phyloP scores from a whole-genome alignment of 371 early-diverging fungal species.

The Mortierella sp. region DNA sequence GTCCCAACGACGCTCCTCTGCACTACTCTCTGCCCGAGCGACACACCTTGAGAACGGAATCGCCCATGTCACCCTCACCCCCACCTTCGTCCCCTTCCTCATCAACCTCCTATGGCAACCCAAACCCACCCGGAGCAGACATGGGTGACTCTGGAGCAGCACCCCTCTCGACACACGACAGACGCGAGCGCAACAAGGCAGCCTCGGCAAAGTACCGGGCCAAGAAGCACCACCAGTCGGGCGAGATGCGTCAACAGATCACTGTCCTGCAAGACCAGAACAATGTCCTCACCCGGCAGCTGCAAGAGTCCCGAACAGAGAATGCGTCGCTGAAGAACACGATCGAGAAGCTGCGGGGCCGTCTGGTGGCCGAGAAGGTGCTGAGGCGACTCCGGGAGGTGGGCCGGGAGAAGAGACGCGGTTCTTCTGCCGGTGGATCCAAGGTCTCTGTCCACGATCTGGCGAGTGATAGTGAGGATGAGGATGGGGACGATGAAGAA shows the following conservation, averaged over 20 bases:
- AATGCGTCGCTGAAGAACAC: slow-evolving; percentile 62
- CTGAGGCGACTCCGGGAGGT: slow-evolving; percentile 62
- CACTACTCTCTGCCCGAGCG: slow-evolving; percentile 22
- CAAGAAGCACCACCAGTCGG: slow-evolving; percentile 71
- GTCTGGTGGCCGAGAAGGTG: slow-evolving; percentile 68
- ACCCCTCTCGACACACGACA: slow-evolving; percentile 65
- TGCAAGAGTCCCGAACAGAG: slow-evolving; percentile 65
- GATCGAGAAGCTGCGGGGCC: slow-evolving; percentile 68
- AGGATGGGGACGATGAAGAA: slow-evolving; percentile 18
- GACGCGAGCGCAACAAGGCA: slow-evolving; percentile 71
- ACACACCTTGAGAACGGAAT: slow-evolving; percentile 20
- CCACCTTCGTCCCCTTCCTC: slow-evolving; percentile 29
- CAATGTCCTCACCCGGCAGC: slow-evolving; percentile 61
- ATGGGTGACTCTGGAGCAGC: neutral
- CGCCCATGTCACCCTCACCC: slow-evolving; percentile 37
- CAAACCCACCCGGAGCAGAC: neutral
- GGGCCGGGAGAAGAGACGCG: slow-evolving; percentile 47
- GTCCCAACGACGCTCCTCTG: slow-evolving; percentile 31
- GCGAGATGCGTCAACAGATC: slow-evolving; percentile 69
- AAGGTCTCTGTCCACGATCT: slow-evolving; percentile 26
- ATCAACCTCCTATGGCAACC: neutral
- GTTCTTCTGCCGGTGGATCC: slow-evolving; percentile 5
- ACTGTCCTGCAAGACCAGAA: slow-evolving; percentile 64
- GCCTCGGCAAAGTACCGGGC: slow-evolving; percentile 77
- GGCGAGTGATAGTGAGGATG: slow-evolving; percentile 37